phyloP scores from a whole-genome alignment of 1,284 basidiomycete genomes.

The Phylloboletellus chloephorus region DNA sequence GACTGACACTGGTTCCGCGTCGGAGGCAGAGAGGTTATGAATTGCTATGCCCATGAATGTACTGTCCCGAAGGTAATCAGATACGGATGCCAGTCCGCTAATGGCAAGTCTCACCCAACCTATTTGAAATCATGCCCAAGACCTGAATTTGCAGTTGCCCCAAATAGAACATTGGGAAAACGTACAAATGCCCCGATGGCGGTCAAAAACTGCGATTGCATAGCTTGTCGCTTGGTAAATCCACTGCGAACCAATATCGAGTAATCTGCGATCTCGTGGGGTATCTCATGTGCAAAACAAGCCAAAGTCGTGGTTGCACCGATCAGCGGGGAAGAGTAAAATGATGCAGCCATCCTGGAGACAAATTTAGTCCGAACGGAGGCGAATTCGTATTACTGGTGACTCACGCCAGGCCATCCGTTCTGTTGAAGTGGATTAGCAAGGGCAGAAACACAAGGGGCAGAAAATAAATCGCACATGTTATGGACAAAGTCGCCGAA shows the following conservation, averaged over 20 bases:
- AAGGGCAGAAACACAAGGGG: constrained; percentile 16
- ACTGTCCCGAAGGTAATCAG: constrained; percentile 34
- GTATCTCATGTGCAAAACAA: constrained; percentile 89
- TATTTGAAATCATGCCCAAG: constrained; percentile 26
- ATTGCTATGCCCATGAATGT: constrained; percentile 89
- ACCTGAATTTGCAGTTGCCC: constrained; percentile 3
- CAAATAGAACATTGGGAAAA: constrained; percentile 14
- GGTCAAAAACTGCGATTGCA: constrained; percentile 87
- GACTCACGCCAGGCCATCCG: constrained; percentile 78
- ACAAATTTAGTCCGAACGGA: constrained; percentile 7
- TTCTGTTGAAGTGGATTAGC: constrained; percentile 41
- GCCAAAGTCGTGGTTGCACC: constrained; percentile 88
- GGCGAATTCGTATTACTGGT: constrained; percentile 1
- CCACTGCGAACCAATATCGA: constrained; percentile 85
- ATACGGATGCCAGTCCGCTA: background rate
- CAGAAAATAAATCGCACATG: constrained; percentile 48
- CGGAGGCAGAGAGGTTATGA: constrained; percentile 58
- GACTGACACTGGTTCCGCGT: constrained; percentile 36
- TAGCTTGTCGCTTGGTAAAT: constrained; percentile 83
- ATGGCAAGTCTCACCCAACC: constrained; percentile 47
- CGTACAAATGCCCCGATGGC: constrained; percentile 82
- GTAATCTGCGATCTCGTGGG: constrained; percentile 89
- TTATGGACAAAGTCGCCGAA: constrained; percentile 89
- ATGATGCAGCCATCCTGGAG: constrained; percentile 80
- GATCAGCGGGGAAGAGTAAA: constrained; percentile 84